Percentiles rank a stretch among this genome's conserved stretches.
Evolutionary conservation across 306 rosid species (phyloP).

Genomic region (Medicago ruthenica): DNA sequence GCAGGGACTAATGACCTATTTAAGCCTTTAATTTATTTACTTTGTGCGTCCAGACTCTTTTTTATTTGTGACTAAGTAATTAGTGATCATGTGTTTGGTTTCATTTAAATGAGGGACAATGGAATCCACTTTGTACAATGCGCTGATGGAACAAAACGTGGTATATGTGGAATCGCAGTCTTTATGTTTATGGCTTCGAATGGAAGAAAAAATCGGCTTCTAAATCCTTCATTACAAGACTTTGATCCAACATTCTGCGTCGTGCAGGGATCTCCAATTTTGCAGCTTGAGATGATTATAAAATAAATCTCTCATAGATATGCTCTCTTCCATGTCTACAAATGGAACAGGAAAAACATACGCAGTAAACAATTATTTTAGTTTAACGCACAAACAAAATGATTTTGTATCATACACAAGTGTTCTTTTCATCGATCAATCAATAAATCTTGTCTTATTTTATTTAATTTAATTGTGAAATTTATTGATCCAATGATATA

Average conservation of each 20-base stretch:
- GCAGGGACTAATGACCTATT: no score
- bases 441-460: no score
- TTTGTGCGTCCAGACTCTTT: no score
- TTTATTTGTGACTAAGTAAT: no score
- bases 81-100: neutral
- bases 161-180: slow-evolving; percentile 3
- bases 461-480: no score
- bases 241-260: neutral
- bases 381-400: no score
- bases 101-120: slow-evolving; percentile 35
- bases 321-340: slow-evolving; percentile 2
- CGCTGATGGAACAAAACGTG: slow-evolving; percentile 28
- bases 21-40: no score
- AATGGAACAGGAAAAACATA: slow-evolving; percentile 17
- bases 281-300: neutral
- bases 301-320: slow-evolving; percentile 3
- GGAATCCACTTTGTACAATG: slow-evolving; percentile 12
- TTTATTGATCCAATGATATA: no score
- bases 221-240: slow-evolving; percentile 17
- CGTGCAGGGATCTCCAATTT: neutral
- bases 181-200: slow-evolving; percentile 34
- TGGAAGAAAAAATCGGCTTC: slow-evolving; percentile 30
- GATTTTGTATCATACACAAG: no score
- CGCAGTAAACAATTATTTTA: neutral
- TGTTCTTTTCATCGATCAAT: no score